Conservation (phyloP, 2,329 filamentous ascomycete genomes). For the Fusarium sp. region DNA sequence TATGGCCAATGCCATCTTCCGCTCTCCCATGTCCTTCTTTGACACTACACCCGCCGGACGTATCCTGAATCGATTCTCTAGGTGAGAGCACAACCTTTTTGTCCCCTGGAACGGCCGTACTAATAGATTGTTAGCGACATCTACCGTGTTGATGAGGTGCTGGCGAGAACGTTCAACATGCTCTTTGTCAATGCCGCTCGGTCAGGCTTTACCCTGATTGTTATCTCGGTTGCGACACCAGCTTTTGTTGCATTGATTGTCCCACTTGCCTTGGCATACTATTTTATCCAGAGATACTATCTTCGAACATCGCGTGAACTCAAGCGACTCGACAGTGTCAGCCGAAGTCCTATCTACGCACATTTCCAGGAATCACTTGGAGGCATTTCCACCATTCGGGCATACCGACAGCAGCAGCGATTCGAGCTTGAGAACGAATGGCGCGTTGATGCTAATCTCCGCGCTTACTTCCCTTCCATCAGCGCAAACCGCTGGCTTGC, state of each 20-base stretch:
- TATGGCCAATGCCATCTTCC: slow-evolving; percentile 97
- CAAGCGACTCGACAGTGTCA: slow-evolving; percentile 95
- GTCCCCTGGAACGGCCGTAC: slow-evolving; percentile 10
- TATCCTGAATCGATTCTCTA: slow-evolving; percentile 96
- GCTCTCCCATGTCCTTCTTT: slow-evolving; percentile 98
- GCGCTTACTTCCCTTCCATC: slow-evolving; percentile 95
- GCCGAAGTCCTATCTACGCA: slow-evolving; percentile 94
- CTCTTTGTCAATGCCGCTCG: slow-evolving; percentile 81
- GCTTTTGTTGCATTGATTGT: slow-evolving; percentile 84
- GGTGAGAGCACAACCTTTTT: slow-evolving; percentile 63
- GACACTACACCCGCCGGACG: slow-evolving; percentile 97
- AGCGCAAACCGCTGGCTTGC: slow-evolving; percentile 96
- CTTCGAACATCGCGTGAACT: slow-evolving; percentile 95
- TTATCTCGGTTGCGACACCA: slow-evolving; percentile 87
- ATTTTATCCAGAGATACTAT: slow-evolving; percentile 97
- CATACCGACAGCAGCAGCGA: slow-evolving; percentile 88
- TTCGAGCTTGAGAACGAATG: slow-evolving; percentile 97
- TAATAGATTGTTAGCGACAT: slow-evolving; percentile 69
- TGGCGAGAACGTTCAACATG: slow-evolving; percentile 99
- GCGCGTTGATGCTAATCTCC: slow-evolving; percentile 93
- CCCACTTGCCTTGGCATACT: slow-evolving; percentile 83
- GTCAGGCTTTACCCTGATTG: slow-evolving; percentile 84
- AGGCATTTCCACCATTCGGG: slow-evolving; percentile 94
- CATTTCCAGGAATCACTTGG: slow-evolving; percentile 98
- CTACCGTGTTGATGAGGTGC: slow-evolving; percentile 88